Percentiles rank a stretch among this genome's conserved stretches.
phyloP scores from a whole-genome alignment of 2,329 filamentous ascomycete species.

The Trichoderma sp. region DNA sequence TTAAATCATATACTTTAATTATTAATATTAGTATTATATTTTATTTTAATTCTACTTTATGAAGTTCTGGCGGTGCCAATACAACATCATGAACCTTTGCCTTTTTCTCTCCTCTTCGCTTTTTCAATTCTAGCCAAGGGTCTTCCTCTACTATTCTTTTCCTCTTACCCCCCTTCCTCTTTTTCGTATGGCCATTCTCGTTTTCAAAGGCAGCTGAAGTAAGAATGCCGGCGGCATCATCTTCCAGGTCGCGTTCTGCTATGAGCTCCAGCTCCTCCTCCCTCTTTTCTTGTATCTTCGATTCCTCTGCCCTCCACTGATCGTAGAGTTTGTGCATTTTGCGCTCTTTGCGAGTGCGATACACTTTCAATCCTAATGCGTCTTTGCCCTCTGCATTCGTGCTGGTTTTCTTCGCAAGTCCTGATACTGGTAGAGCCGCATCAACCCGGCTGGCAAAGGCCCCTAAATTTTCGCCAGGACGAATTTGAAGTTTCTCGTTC shows the following conservation, averaged over 20 bases:
- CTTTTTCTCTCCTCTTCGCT: conserved; percentile 57
- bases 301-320: conserved; percentile 69
- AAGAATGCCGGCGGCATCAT: conserved; percentile 48
- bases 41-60: background rate
- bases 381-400: conserved; percentile 58
- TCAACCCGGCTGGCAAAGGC: conserved; percentile 84
- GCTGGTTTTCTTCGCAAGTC: conserved; percentile 60
- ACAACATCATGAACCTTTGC: conserved; percentile 59
- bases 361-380: conserved; percentile 62
- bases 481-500: conserved; percentile 61
- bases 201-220: conserved; percentile 43
- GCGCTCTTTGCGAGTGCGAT: conserved; percentile 78
- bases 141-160: conserved; percentile 60
- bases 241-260: conserved; percentile 60
- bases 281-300: conserved; percentile 59
- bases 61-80: conserved; percentile 66
- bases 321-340: conserved; percentile 78
- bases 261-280: conserved; percentile 65
- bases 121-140: conserved; percentile 73
- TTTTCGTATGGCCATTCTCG: conserved; percentile 34
- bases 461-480: conserved; percentile 76
- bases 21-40: background rate
- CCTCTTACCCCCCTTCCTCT: conserved; percentile 35
- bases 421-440: conserved; percentile 73
- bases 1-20: too few species aligned